Percentiles rank a stretch among this genome's conserved stretches.
Conservation (phyloP, 345 rosid genomes). For the Eucalyptus tenuipes region DNA sequence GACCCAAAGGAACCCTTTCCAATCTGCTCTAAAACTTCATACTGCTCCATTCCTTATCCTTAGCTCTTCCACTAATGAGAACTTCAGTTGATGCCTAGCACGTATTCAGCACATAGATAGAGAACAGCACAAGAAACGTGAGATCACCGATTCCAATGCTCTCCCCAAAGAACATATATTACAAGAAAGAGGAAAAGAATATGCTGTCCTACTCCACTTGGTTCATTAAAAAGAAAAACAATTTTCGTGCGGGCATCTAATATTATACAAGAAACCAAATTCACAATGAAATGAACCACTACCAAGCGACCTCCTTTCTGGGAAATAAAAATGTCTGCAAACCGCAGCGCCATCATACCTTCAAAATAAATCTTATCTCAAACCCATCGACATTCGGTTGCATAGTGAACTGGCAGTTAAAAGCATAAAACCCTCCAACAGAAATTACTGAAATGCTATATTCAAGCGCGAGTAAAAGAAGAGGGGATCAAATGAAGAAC, state of each 20-base stretch:
- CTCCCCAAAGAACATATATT: background rate
- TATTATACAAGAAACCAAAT: background rate
- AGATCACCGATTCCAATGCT: background rate
- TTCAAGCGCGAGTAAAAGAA: background rate
- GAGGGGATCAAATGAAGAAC: background rate
- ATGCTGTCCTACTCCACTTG: background rate
- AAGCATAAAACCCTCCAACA: background rate
- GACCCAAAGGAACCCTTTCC: slow-evolving; percentile 98
- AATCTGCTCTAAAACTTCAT: slow-evolving; percentile 83
- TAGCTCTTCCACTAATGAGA: background rate
- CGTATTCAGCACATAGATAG: background rate
- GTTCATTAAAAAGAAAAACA: background rate
- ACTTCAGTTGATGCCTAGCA: background rate
- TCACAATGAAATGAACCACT: background rate
- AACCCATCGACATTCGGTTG: background rate
- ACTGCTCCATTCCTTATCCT: slow-evolving; percentile 55
- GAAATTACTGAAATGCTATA: background rate
- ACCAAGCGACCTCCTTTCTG: background rate
- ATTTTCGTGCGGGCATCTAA: background rate
- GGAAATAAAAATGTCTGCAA: background rate
- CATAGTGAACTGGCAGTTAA: background rate
- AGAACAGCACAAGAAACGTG: background rate
- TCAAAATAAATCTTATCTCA: background rate
- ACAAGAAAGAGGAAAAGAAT: background rate
- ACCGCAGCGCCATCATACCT: background rate